A percentile compares a stretch with the other conserved stretches of the same genome.
These are phyloP conservation scores for Handroanthus guayacan DNA, from an alignment of 257 asterid genomes.

Conservation along the genomic window DNA sequence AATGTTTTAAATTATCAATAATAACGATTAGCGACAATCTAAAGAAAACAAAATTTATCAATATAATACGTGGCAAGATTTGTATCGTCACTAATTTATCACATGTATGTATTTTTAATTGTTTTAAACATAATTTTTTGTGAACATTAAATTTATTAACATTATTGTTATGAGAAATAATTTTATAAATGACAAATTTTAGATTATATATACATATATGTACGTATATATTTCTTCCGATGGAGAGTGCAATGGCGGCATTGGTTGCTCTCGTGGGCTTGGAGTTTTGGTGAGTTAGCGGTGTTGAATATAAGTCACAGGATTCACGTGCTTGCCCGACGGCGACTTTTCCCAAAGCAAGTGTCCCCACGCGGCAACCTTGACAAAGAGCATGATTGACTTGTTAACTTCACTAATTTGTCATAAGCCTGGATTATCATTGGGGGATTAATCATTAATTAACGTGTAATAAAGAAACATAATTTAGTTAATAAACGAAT, in stretches of 20 bases:
- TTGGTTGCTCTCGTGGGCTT: neutral
- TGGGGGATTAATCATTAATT: neutral
- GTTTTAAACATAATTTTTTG: too few species aligned
- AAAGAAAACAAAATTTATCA: too few species aligned
- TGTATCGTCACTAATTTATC: too few species aligned
- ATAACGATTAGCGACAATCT: too few species aligned
- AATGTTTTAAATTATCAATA: too few species aligned
- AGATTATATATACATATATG: too few species aligned
- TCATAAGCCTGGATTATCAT: neutral
- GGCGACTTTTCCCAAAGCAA: neutral
- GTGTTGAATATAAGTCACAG: constrained; percentile 13
- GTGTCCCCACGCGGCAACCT: neutral
- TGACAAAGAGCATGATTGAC: neutral
- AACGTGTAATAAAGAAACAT: neutral
- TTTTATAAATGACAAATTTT: too few species aligned
- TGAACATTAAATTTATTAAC: too few species aligned
- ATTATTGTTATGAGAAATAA: too few species aligned
- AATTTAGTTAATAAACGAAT: neutral
- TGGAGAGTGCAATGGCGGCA: neutral
- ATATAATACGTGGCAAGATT: too few species aligned
- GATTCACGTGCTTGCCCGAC: constrained; percentile 14
- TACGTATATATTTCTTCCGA: too few species aligned
- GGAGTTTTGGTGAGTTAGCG: neutral
- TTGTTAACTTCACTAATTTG: neutral
- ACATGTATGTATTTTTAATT: too few species aligned